Percentiles rank a stretch among this genome's conserved stretches.
phyloP scores from a whole-genome alignment of 768 basidiomycete species.

The Boletus rubescentipes region DNA sequence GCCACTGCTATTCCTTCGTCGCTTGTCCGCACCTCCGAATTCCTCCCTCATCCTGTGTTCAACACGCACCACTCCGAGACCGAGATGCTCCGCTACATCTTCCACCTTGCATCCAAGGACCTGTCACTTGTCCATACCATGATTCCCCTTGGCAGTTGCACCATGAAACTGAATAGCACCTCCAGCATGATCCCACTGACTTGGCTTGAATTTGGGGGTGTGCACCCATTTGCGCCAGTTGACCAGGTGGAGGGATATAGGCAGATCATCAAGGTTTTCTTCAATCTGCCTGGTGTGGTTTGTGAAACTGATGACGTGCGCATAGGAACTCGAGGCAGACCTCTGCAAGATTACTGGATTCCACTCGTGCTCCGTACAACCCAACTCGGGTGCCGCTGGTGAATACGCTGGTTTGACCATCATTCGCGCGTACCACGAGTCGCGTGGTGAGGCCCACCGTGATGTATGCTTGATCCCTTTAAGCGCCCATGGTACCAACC shows the following conservation, averaged over 20 bases:
- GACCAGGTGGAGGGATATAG: slow-evolving; percentile 90
- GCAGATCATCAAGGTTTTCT: slow-evolving; percentile 67
- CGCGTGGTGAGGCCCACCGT: slow-evolving; percentile 79
- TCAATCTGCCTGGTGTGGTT: neutral
- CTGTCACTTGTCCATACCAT: slow-evolving; percentile 93
- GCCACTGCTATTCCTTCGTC: slow-evolving; percentile 47
- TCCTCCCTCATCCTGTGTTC: slow-evolving; percentile 87
- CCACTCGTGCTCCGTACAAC: slow-evolving; percentile 93
- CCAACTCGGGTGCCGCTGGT: slow-evolving; percentile 97
- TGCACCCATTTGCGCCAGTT: slow-evolving; percentile 91
- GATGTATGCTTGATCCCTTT: slow-evolving; percentile 93
- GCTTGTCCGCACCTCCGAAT: slow-evolving; percentile 62
- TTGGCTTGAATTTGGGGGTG: slow-evolving; percentile 85
- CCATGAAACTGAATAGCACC: slow-evolving; percentile 98
- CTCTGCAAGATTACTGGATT: slow-evolving; percentile 97
- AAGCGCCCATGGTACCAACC: slow-evolving; percentile 98
- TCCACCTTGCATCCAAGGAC: slow-evolving; percentile 92
- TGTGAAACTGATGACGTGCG: slow-evolving; percentile 8
- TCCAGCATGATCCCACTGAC: slow-evolving; percentile 97
- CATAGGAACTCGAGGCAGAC: slow-evolving; percentile 87
- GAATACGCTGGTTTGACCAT: slow-evolving; percentile 96
- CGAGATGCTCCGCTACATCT: slow-evolving; percentile 96
- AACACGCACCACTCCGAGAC: slow-evolving; percentile 98
- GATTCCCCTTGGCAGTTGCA: slow-evolving; percentile 95
- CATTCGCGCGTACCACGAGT: slow-evolving; percentile 92